Base-by-base conservation (phyloP, 139 green algal genomes). In the Chlamydomonas eustigma region DNA sequence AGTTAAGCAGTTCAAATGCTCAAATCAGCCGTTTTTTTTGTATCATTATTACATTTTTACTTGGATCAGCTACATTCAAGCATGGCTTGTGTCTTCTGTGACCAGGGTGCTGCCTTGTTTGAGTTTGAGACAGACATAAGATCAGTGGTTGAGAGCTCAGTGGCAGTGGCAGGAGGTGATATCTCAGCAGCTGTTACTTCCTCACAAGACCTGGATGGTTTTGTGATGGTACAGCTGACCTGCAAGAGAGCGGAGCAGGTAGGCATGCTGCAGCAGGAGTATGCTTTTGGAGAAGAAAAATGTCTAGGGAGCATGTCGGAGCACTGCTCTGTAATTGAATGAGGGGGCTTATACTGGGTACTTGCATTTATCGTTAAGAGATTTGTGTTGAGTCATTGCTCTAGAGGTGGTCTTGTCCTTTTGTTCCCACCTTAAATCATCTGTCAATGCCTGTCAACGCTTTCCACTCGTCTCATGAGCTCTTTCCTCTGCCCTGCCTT, bases 71-170 rank as follows among this genome's bases (percentile, higher is more conserved):
- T n/a, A n/a, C n/a, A n/a, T n/a, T n/a, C n/a, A n/a, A n/a, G n/a
- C n/a, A n/a, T n/a, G n/a, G n/a, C n/a, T n/a, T n/a, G n/a, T n/a
- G n/a, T n/a, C n/a, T n/a, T 25, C 34, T 68, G 52, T 28, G 12
- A 37, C 34, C 68, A 63, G 68, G 68, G 68, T 31, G 68, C 68
- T 6, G 22, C 6, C n/a, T 38, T 75, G 68, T 75, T 64, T 36
- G 68, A 75, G 12, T 30, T 31, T 18, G 68, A 75, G n/a, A 51
- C 68, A 25, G 37, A 28, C 6, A 22, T 75, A 38, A 37, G 68
- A 5, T 18, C 5, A 5, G 38, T 38, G 6, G 37, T 75, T n/a
- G 33, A 72, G 28, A 34, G 12, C 25, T 8, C 33, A 3, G 18
- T 39, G 28, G 22, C 8, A 28, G 12, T 22, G n/a, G 18, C 6